Evolutionary conservation across 1,139 yeast species (phyloP).

Genomic region (Protomyces macrosporus): DNA sequence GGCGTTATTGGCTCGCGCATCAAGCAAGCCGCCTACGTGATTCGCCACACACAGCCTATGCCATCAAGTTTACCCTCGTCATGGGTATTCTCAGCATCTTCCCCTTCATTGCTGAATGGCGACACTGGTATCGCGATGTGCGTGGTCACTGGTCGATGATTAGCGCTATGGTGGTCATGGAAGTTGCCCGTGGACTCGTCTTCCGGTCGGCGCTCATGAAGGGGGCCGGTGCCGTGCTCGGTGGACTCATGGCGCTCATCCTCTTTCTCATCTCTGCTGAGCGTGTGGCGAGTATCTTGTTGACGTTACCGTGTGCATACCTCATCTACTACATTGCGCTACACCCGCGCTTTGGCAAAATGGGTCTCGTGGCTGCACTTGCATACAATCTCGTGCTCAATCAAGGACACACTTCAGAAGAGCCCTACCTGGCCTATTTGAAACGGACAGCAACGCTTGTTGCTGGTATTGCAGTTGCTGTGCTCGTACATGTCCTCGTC

Average conservation of each 20-base stretch:
- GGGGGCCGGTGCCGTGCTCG: background rate
- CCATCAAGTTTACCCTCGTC: conserved; percentile 3
- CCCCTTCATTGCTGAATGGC: conserved; percentile 4
- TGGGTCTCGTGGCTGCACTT: conserved; percentile 10
- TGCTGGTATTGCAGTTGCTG: conserved; percentile 1
- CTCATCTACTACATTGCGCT: conserved; percentile 5
- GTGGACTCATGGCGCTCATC: conserved; percentile 1
- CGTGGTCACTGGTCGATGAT: conserved; percentile 15
- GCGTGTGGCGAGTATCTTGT: background rate
- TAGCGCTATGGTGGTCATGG: conserved; percentile 12
- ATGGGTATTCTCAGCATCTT: conserved; percentile 5
- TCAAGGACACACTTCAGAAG: background rate
- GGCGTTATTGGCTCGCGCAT: conserved; percentile 4
- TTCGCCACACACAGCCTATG: conserved; percentile 1
- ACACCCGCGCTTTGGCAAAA: conserved; percentile 3
- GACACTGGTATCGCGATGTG: conserved; percentile 5
- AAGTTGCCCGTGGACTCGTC: background rate
- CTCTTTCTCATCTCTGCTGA: background rate
- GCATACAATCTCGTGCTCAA: conserved; percentile 6
- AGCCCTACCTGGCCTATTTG: conserved; percentile 1
- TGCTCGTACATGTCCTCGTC: background rate
- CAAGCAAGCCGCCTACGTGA: background rate
- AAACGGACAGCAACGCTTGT: conserved; percentile 6
- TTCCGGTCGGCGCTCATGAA: conserved; percentile 4
- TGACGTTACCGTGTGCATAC: background rate